Evolutionary conservation across 164 flowering plant genomes (phyloP), one percentile per base, ranked within the genome.

Genomic region (Tetracentron sinense): DNA sequence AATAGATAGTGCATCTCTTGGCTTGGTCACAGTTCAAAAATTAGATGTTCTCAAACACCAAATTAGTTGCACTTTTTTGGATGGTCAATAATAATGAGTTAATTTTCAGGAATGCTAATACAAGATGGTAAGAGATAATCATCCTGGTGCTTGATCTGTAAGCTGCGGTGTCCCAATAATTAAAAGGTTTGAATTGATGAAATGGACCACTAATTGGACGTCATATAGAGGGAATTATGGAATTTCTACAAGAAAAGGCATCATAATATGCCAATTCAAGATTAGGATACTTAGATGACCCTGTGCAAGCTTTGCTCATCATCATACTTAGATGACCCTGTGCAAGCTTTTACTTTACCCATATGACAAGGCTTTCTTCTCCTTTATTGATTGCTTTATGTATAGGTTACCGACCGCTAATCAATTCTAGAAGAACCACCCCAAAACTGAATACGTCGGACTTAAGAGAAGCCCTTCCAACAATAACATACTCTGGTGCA

Each of bases 391-490:
- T 47, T 56, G 85, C 71, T 64, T 69, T 88, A 11, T 82, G 79
- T 50, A 94, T 94, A 38, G 99, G 94, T 22, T 79, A 82, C 29
- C 96, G 83, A 63, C 99, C 97, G 20, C 77, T 88, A 63, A 92
- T 88, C 61, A 94, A 79, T 79, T 94, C 99, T 61, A 91, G 90
- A 72, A 94, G 94, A 69, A 94, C 99, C 23, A 94, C 99, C 12
- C 99, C 99, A 68, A 89, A 94, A 69, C 99, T 94, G 81, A 91
- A 94, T 63, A 94, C 96, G 81, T 94, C 99, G 0, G 99, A 91
- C 72, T 85, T 88, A 14, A 86, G 79, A 22, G 96, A 88, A 38
- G 90, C 89, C 81, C 79, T 83, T 60, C 99, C 99, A 67, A 83
- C 74, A 66, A 85, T 89, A 23, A 96, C 97, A 77, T 86, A 91